A percentile compares a stretch with the other conserved stretches of the same genome.
Evolutionary conservation across 73 alveolate genomes (phyloP).

Genomic region (Tetrahymena malaccensis): DNA sequence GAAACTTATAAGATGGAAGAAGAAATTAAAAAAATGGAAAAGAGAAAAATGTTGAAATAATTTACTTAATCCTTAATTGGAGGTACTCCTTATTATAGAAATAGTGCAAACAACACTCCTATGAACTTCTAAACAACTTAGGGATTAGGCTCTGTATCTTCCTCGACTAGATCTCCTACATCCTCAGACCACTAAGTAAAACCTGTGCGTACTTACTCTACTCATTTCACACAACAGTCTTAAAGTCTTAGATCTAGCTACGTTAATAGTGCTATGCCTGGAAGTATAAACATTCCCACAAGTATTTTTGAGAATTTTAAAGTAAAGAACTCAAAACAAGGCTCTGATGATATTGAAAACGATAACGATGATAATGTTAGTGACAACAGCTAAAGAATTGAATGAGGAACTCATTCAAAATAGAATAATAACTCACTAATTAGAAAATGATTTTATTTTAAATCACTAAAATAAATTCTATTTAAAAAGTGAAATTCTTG

Average conservation of each 20-base stretch:
- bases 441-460: no score
- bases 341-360: not conserved
- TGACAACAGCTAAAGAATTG: not conserved
- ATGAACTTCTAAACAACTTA: not conserved
- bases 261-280: not conserved
- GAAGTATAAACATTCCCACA: not conserved
- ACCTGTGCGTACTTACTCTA: not conserved
- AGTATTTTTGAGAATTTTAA: not conserved
- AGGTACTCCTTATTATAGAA: not conserved
- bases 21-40: not conserved
- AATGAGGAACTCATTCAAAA: not conserved
- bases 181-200: not conserved
- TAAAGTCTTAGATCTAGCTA: not conserved
- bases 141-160: not conserved
- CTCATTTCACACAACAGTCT: not conserved
- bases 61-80: not conserved
- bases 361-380: not conserved
- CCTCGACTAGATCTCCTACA: not conserved
- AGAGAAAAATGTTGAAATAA: not conserved
- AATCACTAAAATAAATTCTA: not conserved
- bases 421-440: not conserved
- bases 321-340: not conserved
- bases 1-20: not conserved
- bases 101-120: not conserved
- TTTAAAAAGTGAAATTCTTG: not conserved